Evolutionary conservation across 2,329 filamentous ascomycete genomes (phyloP), one percentile per base, ranked within the genome.

Genomic region (Aspergillus neotritici): DNA sequence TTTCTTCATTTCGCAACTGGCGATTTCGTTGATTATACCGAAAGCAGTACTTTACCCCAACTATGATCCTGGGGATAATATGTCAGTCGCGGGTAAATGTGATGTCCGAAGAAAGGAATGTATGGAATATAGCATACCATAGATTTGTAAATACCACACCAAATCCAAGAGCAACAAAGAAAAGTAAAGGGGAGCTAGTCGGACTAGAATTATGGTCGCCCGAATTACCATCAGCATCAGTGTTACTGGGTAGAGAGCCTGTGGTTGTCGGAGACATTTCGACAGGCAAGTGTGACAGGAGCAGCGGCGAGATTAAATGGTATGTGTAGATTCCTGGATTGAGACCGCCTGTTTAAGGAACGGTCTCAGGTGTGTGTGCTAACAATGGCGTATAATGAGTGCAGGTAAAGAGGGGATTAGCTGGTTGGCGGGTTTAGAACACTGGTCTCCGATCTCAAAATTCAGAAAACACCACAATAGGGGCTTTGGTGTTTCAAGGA

Each of bases 41-140:
- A 70, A 98, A 98, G 71, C 93, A 98, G 68, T 98, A 98, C 72
- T 98, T 98, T 49, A 98, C 93, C 55, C 93, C 93, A 48, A 98
- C 93, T 57, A 98, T 98, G 60, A 98, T 98, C 93, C 93, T 98
- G 59, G 41, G n/a, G 15, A 32, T 4, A 12, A 7, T 28, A 28
- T 17, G 12, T 37, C n/a, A 40, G 34, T 4, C 5, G 32, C 28
- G 9, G 40, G 53, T 38, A 56, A 44, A 41, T 17, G 5, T 28
- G 10, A 30, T 38, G 8, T 32, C 36, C 10, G 40, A 33, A 25
- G n/a, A 35, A 13, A 34, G n/a, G 31, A 28, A 4, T 11, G 17
- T 21, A 29, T 31, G 17, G 29, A 31, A 31, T 34, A 50, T 16
- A 14, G 17, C 85, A 73, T 77, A 97, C 93, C 93, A 98, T 68